phyloP scores from a whole-genome alignment of 176 grass and related monocot species.

The Raddia distichophylla region DNA sequence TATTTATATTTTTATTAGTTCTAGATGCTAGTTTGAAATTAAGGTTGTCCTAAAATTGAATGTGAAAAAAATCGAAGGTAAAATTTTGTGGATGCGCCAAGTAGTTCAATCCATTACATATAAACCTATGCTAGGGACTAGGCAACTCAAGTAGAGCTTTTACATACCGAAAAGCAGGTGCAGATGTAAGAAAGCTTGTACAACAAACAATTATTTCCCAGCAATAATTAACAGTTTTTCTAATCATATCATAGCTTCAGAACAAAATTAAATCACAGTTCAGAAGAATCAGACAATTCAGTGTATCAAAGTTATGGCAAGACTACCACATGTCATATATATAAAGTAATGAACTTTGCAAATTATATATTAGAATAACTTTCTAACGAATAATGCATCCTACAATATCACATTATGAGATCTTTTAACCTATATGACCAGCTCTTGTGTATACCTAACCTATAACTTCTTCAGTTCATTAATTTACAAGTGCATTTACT shows the following conservation, averaged over 20 bases:
- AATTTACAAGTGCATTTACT: constrained; percentile 5
- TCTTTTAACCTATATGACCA: not conserved
- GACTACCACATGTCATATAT: constrained; percentile 8
- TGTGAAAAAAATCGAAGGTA: not conserved
- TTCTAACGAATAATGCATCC: not conserved
- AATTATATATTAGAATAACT: not conserved
- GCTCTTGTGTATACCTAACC: not conserved
- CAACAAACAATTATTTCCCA: not conserved
- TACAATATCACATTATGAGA: not conserved
- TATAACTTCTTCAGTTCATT: not conserved
- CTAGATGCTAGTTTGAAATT: constrained; percentile 1
- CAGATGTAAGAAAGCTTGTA: not conserved
- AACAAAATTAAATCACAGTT: not conserved
- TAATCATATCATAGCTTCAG: constrained; percentile 9
- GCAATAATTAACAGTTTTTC: not conserved
- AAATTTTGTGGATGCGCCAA: not conserved
- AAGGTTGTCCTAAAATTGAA: not conserved
- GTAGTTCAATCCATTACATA: not conserved
- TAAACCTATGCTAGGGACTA: not conserved
- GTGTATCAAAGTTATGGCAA: not conserved
- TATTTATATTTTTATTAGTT: not conserved
- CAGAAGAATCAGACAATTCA: not conserved
- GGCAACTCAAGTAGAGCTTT: not conserved
- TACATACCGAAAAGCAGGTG: not conserved
- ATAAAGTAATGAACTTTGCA: not conserved